Evolutionary conservation across 139 green algal species (phyloP).

Genomic region (Volvox reticuliferus): DNA sequence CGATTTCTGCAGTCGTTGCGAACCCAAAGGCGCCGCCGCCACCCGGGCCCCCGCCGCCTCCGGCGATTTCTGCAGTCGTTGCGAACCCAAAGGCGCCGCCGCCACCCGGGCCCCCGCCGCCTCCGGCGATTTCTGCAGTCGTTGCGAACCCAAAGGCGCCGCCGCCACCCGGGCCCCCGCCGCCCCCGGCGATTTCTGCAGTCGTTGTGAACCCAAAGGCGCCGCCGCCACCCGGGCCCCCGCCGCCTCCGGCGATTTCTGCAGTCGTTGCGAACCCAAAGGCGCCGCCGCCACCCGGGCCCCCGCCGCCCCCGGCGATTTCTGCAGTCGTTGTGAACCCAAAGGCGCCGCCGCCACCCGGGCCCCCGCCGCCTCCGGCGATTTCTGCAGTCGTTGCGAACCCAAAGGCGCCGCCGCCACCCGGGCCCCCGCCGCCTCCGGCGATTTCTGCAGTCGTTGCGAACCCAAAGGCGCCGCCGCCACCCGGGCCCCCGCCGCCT

Average conservation of each 20-base stretch:
- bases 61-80: not conserved
- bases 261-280: not conserved
- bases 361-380: not conserved
- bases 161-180: conserved; percentile 8
- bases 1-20: too few species aligned
- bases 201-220: not conserved
- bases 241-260: not conserved
- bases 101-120: not conserved
- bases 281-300: not conserved
- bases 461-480: not conserved
- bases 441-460: not conserved
- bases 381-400: not conserved
- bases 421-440: not conserved
- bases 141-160: not conserved
- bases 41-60: conserved; percentile 9
- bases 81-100: not conserved
- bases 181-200: not conserved
- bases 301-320: not conserved
- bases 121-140: not conserved
- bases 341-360: conserved; percentile 8
- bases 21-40: not conserved
- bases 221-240: conserved; percentile 9
- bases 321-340: not conserved
- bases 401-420: not conserved
- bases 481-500: not conserved